Conservation (phyloP, 1,139 yeast species). For the Saccharomyces uvarum region DNA sequence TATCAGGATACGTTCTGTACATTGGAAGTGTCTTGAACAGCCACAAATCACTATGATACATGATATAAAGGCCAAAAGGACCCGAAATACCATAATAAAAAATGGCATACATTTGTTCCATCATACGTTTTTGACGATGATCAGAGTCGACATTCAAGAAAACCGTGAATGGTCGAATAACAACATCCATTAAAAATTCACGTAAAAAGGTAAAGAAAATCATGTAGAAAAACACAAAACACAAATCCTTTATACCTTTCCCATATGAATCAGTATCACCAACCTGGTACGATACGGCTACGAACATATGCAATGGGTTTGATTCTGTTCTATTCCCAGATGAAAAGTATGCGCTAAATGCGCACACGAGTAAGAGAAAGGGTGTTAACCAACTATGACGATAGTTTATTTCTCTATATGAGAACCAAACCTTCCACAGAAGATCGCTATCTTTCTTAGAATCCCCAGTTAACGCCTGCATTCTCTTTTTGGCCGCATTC, state of each 20-base stretch:
- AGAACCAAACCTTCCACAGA: conserved; percentile 42
- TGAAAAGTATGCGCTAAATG: conserved; percentile 39
- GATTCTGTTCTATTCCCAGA: conserved; percentile 47
- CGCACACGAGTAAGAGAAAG: conserved; percentile 38
- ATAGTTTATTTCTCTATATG: conserved; percentile 53
- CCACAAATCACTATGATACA: conserved; percentile 82
- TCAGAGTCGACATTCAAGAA: conserved; percentile 46
- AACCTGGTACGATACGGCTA: conserved; percentile 61
- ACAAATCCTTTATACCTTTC: conserved; percentile 78
- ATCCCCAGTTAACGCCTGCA: conserved; percentile 17
- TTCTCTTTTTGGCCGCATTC: conserved; percentile 18
- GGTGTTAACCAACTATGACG: conserved; percentile 81
- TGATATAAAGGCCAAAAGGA: conserved; percentile 81
- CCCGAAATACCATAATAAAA: conserved; percentile 76
- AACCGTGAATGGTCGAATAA: conserved; percentile 65
- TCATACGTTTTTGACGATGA: conserved; percentile 66
- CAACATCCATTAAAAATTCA: conserved; percentile 80
- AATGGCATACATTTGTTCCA: conserved; percentile 87
- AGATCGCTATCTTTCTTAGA: conserved; percentile 19
- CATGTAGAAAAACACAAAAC: conserved; percentile 73
- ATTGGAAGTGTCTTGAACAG: conserved; percentile 76
- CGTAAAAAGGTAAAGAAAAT: conserved; percentile 83
- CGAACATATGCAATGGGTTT: conserved; percentile 59
- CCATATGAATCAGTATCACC: conserved; percentile 48
- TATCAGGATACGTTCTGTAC: conserved; percentile 77